A percentile compares a stretch with the other conserved stretches of the same genome.
Conservation (phyloP, 2,329 filamentous ascomycete genomes). For the Pseudogymnoascus sp. region DNA sequence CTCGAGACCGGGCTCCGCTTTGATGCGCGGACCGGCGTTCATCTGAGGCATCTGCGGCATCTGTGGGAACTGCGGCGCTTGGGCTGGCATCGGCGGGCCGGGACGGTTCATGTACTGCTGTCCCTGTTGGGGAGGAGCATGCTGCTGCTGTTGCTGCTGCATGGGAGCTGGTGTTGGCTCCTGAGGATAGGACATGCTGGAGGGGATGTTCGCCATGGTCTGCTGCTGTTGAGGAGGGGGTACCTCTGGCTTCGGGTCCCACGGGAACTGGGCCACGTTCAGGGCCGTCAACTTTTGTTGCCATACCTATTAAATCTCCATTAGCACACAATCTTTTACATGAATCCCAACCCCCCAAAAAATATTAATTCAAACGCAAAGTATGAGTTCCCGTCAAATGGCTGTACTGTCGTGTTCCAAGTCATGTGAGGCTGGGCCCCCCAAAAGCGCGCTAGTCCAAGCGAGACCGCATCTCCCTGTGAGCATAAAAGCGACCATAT, state of each 20-base stretch:
- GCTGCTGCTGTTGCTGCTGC: conserved; percentile 16
- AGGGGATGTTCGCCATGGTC: conserved; percentile 26
- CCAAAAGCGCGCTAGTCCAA: conserved; percentile 5
- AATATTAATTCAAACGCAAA: neutral
- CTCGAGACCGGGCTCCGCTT: conserved; percentile 36
- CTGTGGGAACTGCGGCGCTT: conserved; percentile 11
- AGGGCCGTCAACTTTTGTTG: conserved; percentile 81
- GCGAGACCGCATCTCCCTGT: conserved; percentile 6
- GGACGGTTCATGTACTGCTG: conserved; percentile 12
- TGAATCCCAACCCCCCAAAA: conserved; percentile 2
- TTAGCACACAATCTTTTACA: conserved; percentile 20
- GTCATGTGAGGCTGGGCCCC: neutral
- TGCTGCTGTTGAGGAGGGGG: conserved; percentile 30
- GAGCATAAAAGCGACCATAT: conserved; percentile 49
- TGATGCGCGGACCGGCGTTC: conserved; percentile 27
- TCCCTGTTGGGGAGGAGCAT: neutral
- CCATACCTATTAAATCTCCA: conserved; percentile 60
- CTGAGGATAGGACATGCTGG: conserved; percentile 22
- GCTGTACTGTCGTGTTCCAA: neutral
- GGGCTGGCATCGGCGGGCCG: neutral
- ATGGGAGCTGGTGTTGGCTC: conserved; percentile 19
- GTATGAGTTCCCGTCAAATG: neutral
- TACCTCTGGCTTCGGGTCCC: conserved; percentile 78
- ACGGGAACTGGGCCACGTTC: conserved; percentile 81
- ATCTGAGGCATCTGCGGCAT: conserved; percentile 13